Evolutionary conservation across 495 filamentous ascomycete species (phyloP).

Genomic region (Trichoderma orchidacearum): DNA sequence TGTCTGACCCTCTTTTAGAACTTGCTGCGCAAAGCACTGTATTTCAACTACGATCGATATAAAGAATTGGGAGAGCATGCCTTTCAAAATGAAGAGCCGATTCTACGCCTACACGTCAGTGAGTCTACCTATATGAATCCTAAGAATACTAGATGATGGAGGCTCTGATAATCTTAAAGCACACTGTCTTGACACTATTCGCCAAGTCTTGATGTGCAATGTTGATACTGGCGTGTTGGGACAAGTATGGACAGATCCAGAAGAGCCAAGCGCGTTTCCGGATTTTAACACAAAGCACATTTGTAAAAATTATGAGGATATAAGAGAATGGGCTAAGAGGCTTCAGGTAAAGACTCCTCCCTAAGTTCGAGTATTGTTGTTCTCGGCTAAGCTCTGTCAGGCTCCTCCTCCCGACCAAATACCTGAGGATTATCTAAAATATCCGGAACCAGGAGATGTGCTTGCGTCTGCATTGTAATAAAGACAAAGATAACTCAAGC

Average conservation of each 20-base stretch:
- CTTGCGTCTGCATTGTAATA: too few species aligned
- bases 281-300: conserved; percentile 43
- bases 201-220: conserved; percentile 44
- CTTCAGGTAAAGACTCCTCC: conserved; percentile 18
- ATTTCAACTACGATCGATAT: conserved; percentile 47
- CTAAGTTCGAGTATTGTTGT: too few species aligned
- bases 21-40: conserved; percentile 38
- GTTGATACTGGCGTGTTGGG: conserved; percentile 37
- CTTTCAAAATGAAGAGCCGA: conserved; percentile 34
- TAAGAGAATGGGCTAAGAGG: conserved; percentile 35
- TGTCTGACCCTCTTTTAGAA: conserved; percentile 16
- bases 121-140: background rate
- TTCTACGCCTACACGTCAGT: conserved; percentile 34
- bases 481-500: too few species aligned
- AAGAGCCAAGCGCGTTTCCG: conserved; percentile 29
- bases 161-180: conserved; percentile 5
- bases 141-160: background rate
- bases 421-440: too few species aligned
- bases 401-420: background rate
- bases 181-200: conserved; percentile 41
- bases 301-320: conserved; percentile 40
- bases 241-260: conserved; percentile 33
- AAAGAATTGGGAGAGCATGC: conserved; percentile 26
- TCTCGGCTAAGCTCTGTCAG: background rate
- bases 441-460: too few species aligned